Evolutionary conservation across 306 rosid species (phyloP).

Genomic region (Acacia melanoxylon): DNA sequence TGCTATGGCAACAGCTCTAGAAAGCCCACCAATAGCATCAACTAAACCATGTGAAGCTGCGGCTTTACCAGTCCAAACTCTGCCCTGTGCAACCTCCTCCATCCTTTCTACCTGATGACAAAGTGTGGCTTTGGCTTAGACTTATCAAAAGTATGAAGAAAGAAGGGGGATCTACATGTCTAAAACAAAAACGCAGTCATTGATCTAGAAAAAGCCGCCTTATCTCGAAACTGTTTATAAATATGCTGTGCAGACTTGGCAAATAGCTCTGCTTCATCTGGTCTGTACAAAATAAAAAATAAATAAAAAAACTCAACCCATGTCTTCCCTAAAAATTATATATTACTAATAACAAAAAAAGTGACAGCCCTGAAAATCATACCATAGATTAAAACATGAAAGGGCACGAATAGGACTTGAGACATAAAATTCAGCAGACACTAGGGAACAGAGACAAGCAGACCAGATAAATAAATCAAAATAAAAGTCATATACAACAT

Average conservation of each 20-base stretch:
- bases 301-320: neutral
- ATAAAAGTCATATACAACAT: neutral
- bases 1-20: conserved; percentile 90
- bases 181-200: conserved; percentile 53
- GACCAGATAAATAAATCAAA: neutral
- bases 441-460: neutral
- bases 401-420: neutral
- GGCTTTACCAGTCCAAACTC: conserved; percentile 91
- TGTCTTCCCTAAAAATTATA: conserved; percentile 6
- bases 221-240: conserved; percentile 82
- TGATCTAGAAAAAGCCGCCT: conserved; percentile 91
- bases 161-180: neutral
- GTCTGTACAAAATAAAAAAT: conserved; percentile 42
- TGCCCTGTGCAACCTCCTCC: conserved; percentile 94
- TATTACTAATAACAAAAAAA: conserved; percentile 16
- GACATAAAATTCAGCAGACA: conserved; percentile 3
- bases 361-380: neutral
- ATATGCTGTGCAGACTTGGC: conserved; percentile 75
- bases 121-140: conserved; percentile 26
- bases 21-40: conserved; percentile 92
- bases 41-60: conserved; percentile 82
- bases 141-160: conserved; percentile 4
- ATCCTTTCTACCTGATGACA: conserved; percentile 71
- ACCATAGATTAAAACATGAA: neutral
- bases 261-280: conserved; percentile 90